Percentiles rank a stretch among this genome's conserved stretches.
Evolutionary conservation across 345 rosid species (phyloP).

Genomic region (Camelina laxa): DNA sequence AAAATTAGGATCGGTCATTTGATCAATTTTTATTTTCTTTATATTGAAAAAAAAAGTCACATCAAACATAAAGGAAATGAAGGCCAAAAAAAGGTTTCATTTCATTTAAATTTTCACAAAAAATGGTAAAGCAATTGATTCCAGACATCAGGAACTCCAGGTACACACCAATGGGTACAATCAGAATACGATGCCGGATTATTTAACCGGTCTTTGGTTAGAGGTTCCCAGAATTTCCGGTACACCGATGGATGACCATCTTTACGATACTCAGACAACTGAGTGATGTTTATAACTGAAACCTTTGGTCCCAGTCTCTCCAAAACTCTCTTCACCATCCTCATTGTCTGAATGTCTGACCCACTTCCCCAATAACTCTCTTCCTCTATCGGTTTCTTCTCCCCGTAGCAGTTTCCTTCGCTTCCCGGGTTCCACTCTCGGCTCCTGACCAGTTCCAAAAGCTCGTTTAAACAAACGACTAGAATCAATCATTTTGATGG

Average conservation of each 20-base stretch:
- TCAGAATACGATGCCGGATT: constrained; percentile 82
- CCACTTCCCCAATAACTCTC: constrained; percentile 91
- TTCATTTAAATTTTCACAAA: constrained; percentile 47
- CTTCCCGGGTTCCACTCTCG: constrained; percentile 80
- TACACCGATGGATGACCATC: constrained; percentile 95
- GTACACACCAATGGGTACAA: constrained; percentile 96
- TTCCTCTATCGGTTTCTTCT: constrained; percentile 62
- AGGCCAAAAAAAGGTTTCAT: neutral
- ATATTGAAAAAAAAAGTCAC: too few species aligned
- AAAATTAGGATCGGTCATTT: too few species aligned
- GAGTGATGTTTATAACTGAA: constrained; percentile 78
- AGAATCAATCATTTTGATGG: neutral
- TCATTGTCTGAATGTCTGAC: constrained; percentile 80
- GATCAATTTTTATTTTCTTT: too few species aligned
- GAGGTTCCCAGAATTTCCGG: constrained; percentile 92
- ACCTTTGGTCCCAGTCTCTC: constrained; percentile 69
- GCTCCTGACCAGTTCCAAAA: constrained; percentile 57
- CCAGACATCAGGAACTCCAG: constrained; percentile 97
- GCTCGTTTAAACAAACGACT: neutral
- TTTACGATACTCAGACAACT: constrained; percentile 93
- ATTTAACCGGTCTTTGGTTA: constrained; percentile 59
- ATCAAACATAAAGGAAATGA: too few species aligned
- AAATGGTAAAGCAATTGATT: constrained; percentile 81
- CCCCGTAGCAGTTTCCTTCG: constrained; percentile 80
- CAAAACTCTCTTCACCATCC: constrained; percentile 71